phyloP scores from a whole-genome alignment of 2,329 filamentous ascomycete genomes.

The Colletotrichum higginsianum region DNA sequence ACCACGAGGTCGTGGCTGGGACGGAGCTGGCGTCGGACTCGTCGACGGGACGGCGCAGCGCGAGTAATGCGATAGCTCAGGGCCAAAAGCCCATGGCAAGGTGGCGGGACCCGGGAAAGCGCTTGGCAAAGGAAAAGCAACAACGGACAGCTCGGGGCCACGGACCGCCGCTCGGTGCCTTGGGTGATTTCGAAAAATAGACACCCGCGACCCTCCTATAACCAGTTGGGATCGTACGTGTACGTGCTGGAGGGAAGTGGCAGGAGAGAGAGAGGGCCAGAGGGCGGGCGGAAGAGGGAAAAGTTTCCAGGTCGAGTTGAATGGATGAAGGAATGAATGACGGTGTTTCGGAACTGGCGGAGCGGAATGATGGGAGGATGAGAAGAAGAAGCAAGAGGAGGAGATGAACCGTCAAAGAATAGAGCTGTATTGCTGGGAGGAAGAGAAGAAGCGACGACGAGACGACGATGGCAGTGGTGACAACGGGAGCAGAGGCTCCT shows the following conservation, averaged over 20 bases:
- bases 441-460: conserved; percentile 2
- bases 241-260: background rate
- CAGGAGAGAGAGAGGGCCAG: background rate
- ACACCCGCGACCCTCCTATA: background rate
- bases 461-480: background rate
- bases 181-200: conserved; percentile 13
- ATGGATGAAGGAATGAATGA: conserved; percentile 10
- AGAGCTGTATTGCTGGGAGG: background rate
- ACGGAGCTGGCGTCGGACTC: conserved; percentile 22
- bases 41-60: conserved; percentile 40
- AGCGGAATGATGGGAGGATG: background rate
- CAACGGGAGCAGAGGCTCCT: conserved; percentile 20
- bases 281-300: background rate
- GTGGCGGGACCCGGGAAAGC: conserved; percentile 21
- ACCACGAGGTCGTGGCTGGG: conserved; percentile 35
- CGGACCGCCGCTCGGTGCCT: conserved; percentile 35
- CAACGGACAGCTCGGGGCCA: conserved; percentile 7
- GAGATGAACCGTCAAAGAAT: conserved; percentile 14
- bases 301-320: background rate
- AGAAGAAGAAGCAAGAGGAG: no score
- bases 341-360: conserved; percentile 16
- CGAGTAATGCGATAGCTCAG: conserved; percentile 35
- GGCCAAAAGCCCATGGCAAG: conserved; percentile 34
- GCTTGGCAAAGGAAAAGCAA: conserved; percentile 23
- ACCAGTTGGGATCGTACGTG: background rate